Base-by-base conservation (phyloP, 345 rosid species). In the Kernera saxatilis region DNA sequence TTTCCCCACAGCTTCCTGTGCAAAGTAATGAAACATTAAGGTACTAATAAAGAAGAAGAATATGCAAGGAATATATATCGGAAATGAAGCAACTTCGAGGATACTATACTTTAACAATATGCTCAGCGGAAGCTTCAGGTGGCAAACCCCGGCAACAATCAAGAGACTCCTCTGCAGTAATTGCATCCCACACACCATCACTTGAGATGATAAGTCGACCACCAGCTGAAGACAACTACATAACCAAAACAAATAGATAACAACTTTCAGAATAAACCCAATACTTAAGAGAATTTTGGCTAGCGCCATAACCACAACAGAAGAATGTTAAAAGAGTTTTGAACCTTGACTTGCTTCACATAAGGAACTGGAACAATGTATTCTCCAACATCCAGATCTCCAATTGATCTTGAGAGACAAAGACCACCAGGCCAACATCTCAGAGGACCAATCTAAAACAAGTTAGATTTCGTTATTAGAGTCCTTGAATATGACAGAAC, bases 391-490 rank as follows among this genome's bases (percentile, higher is more conserved):
- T 95, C 99, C 77, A 87, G 69, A 77, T 95, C 99, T 51, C 99
- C 99, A 49, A 95, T 92, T 33, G 99, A 95, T 82, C 99, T 86
- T 48, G 99, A 95, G 71, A 95, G 98, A 80, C 99, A 95, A 71
- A 95, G 77, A 70, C 99, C 99, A 72, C 99, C 99, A 36, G 99
- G 99, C 99, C 99, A 95, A 86, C 99, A 95, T 82, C 99, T 84
- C 79, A 95, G 71, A 14, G 99, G 99, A 66, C 98, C 99, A 84
- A 95, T 87, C 99, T 95, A 77, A 52, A 80, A 70, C 23, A 75
- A 35, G 12, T 69, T n/a, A 64, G 29, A 19, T 52, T 57, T 21
- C 30, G 29, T 55, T 64, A 56, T 82, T 53, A 81, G 37, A 80
- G 53, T 19, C 26, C 23, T 52, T 52, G 2, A 44, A n/a, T 33